Evolutionary conservation across 208 protist species (phyloP).

Genomic region (Trypanosoma avium): DNA sequence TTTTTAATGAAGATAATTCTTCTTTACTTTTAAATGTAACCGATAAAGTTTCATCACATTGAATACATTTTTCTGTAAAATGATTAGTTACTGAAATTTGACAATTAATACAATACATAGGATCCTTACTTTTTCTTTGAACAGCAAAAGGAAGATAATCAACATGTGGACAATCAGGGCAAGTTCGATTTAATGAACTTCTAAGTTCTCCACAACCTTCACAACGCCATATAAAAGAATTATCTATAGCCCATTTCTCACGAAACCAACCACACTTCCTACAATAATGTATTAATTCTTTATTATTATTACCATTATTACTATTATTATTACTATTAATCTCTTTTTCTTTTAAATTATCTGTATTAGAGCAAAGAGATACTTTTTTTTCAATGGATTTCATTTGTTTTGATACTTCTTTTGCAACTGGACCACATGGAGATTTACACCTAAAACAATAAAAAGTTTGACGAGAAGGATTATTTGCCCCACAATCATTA

Average conservation of each 20-base stretch:
- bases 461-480: constrained; percentile 67
- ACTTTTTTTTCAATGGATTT: neutral
- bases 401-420: neutral
- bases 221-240: constrained; percentile 67
- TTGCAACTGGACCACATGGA: constrained; percentile 43
- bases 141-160: constrained; percentile 68
- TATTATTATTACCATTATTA: too few relatives aligned
- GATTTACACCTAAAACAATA: constrained; percentile 66
- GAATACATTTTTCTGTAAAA: constrained; percentile 34
- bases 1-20: neutral
- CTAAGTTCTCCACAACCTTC: constrained; percentile 57
- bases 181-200: constrained; percentile 76
- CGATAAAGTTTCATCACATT: constrained; percentile 15
- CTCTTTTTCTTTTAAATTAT: neutral
- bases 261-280: constrained; percentile 48
- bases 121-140: constrained; percentile 15
- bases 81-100: constrained; percentile 32
- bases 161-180: constrained; percentile 77
- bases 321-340: too few relatives aligned
- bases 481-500: constrained; percentile 47
- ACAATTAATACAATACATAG: constrained; percentile 40
- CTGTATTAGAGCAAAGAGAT: constrained; percentile 6
- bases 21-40: neutral
- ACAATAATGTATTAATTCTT: constrained; percentile 40
- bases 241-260: constrained; percentile 37